phyloP scores from a whole-genome alignment of 768 basidiomycete species.

The Phaffia australis region DNA sequence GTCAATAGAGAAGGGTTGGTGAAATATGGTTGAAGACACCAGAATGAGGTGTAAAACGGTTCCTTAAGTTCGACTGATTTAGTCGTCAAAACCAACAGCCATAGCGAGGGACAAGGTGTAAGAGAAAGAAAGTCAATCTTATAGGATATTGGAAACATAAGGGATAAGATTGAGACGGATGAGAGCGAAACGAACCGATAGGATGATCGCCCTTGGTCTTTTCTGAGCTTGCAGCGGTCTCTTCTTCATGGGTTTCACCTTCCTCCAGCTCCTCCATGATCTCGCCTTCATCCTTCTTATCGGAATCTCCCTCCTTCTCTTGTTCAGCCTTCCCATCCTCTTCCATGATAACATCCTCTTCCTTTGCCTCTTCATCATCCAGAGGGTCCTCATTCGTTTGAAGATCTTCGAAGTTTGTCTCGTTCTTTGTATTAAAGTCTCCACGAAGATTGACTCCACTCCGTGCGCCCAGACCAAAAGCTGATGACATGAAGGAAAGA shows the following conservation, averaged over 20 bases:
- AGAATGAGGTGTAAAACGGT: conserved; percentile 30
- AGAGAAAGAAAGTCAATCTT: neutral
- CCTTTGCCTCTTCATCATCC: conserved; percentile 4
- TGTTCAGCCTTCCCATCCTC: conserved; percentile 10
- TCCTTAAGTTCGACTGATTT: conserved; percentile 22
- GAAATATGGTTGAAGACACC: conserved; percentile 67
- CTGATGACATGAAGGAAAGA: conserved; percentile 69
- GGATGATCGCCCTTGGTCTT: conserved; percentile 4
- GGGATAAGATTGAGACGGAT: neutral
- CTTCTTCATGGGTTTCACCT: conserved; percentile 14
- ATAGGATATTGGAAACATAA: neutral
- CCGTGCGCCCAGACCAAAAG: conserved; percentile 76
- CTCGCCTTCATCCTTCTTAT: conserved; percentile 20
- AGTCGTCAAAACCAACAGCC: conserved; percentile 14
- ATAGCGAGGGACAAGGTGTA: neutral
- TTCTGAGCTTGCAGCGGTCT: conserved; percentile 14
- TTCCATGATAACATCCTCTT: conserved; percentile 20
- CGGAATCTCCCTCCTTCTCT: conserved; percentile 11
- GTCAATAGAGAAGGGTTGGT: conserved; percentile 55
- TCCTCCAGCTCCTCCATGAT: conserved; percentile 16
- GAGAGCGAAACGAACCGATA: neutral
- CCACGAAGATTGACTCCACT: conserved; percentile 86
- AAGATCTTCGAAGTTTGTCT: conserved; percentile 37
- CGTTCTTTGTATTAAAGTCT: conserved; percentile 52
- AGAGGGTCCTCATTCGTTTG: conserved; percentile 47